A percentile compares a stretch with the other conserved stretches of the same genome.
phyloP scores from a whole-genome alignment of 192 early-diverging fungal species.

The Gaertneriomyces semiglobifer region DNA sequence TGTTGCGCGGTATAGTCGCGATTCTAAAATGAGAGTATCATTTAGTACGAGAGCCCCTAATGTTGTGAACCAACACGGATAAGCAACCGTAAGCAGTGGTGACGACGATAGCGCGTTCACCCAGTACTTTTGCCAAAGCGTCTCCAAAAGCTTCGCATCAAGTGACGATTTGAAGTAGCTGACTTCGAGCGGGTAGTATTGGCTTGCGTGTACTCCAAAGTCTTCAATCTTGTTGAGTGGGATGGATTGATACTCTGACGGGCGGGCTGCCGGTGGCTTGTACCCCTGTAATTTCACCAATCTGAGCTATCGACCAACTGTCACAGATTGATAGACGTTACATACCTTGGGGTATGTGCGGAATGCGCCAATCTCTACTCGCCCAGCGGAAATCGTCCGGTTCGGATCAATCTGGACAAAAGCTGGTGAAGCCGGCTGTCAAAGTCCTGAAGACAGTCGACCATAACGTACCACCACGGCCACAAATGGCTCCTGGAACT shows the following conservation, averaged over 20 bases:
- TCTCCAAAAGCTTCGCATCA: conserved; percentile 81
- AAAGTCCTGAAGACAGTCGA: too few relatives aligned
- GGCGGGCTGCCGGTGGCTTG: conserved; percentile 70
- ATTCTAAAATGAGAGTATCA: conserved; percentile 53
- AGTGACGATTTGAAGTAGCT: conserved; percentile 89
- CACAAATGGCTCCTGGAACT: conserved; percentile 89
- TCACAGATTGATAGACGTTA: neutral
- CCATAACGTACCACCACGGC: conserved; percentile 77
- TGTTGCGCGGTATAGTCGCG: conserved; percentile 75
- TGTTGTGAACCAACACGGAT: neutral
- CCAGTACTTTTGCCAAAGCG: conserved; percentile 99
- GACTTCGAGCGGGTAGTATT: conserved; percentile 88
- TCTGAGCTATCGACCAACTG: conserved; percentile 24
- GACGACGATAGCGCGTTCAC: conserved; percentile 92
- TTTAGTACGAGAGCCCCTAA: neutral
- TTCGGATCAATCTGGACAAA: conserved; percentile 84
- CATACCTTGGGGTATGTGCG: conserved; percentile 87
- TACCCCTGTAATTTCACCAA: conserved; percentile 53
- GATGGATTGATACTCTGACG: conserved; percentile 82
- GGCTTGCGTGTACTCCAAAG: conserved; percentile 90
- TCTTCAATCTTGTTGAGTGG: conserved; percentile 96
- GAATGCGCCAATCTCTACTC: conserved; percentile 98
- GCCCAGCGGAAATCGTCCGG: conserved; percentile 93
- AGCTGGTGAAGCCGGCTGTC: neutral
- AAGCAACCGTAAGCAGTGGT: conserved; percentile 73